Conservation (phyloP, 2,329 filamentous ascomycete species). For the Fusarium odoratissimum region DNA sequence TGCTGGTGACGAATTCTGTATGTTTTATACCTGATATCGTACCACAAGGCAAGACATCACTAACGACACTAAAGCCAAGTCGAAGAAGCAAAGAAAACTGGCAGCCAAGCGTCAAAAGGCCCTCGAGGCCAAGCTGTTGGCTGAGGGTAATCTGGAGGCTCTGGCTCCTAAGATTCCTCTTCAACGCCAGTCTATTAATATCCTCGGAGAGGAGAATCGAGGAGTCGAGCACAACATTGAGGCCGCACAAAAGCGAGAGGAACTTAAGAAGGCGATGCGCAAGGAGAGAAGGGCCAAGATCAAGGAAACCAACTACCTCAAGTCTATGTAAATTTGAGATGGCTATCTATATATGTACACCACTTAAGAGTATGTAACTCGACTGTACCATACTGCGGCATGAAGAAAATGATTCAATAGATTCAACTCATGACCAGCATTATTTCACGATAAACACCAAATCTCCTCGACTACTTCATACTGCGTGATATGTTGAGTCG, state of each 20-base stretch:
- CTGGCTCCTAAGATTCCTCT: constrained; percentile 77
- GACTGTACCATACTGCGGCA: constrained; percentile 45
- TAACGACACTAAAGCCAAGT: constrained; percentile 72
- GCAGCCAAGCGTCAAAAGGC: constrained; percentile 73
- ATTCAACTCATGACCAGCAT: not conserved
- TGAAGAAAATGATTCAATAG: constrained; percentile 14
- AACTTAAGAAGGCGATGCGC: constrained; percentile 77
- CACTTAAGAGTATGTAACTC: constrained; percentile 36
- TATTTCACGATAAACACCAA: not conserved
- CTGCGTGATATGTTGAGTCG: not conserved
- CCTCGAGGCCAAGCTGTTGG: constrained; percentile 68
- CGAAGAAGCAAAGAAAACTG: constrained; percentile 80
- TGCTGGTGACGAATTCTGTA: constrained; percentile 84
- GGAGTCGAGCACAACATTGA: constrained; percentile 58
- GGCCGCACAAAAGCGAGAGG: constrained; percentile 65
- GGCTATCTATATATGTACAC: constrained; percentile 41
- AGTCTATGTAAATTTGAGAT: constrained; percentile 70
- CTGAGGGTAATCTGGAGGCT: constrained; percentile 73
- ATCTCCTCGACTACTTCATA: not conserved
- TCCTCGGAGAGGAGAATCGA: constrained; percentile 64
- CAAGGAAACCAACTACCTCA: constrained; percentile 88
- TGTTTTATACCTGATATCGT: constrained; percentile 49
- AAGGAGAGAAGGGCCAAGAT: constrained; percentile 80
- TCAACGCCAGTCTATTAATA: constrained; percentile 81
- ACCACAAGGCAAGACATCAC: constrained; percentile 1